phyloP scores from a whole-genome alignment of 805 yeast genomes.

The Kodamaea neixiangensis region DNA sequence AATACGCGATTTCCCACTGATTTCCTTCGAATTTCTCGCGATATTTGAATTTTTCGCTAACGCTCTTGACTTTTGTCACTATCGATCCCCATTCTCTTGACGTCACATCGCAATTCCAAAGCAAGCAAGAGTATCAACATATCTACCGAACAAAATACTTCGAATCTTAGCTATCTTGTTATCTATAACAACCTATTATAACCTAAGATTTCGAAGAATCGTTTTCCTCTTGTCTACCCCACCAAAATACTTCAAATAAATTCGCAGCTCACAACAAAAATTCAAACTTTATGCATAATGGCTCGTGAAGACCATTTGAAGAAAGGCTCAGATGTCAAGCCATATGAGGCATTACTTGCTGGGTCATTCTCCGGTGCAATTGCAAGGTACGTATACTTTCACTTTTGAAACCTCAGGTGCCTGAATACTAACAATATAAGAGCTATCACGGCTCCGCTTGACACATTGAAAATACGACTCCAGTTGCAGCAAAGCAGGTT shows the following conservation, averaged over 20 bases:
- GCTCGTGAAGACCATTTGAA: slow-evolving; percentile 45
- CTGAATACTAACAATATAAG: slow-evolving; percentile 35
- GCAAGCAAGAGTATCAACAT: too few relatives aligned
- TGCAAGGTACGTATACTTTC: slow-evolving; percentile 35
- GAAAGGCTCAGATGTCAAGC: slow-evolving; percentile 53
- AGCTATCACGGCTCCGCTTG: slow-evolving; percentile 73
- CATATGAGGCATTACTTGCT: slow-evolving; percentile 58
- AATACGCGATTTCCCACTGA: too few relatives aligned
- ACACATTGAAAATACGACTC: slow-evolving; percentile 72
- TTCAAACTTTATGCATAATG: slow-evolving; percentile 12
- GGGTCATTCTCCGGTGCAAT: slow-evolving; percentile 72
- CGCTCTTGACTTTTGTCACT: too few relatives aligned
- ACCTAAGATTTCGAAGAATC: too few relatives aligned
- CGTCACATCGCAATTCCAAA: too few relatives aligned
- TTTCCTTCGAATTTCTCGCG: background rate
- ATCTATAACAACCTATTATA: too few relatives aligned
- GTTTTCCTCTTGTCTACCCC: too few relatives aligned
- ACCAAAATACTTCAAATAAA: too few relatives aligned
- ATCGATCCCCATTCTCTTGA: too few relatives aligned
- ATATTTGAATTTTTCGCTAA: too few relatives aligned
- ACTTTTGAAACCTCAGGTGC: background rate
- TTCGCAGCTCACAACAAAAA: background rate
- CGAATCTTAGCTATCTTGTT: too few relatives aligned
- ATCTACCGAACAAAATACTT: too few relatives aligned
- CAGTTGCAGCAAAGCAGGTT: slow-evolving; percentile 52